Evolutionary conservation across 495 filamentous ascomycete genomes (phyloP).

Genomic region (Haplographium delicatum): DNA sequence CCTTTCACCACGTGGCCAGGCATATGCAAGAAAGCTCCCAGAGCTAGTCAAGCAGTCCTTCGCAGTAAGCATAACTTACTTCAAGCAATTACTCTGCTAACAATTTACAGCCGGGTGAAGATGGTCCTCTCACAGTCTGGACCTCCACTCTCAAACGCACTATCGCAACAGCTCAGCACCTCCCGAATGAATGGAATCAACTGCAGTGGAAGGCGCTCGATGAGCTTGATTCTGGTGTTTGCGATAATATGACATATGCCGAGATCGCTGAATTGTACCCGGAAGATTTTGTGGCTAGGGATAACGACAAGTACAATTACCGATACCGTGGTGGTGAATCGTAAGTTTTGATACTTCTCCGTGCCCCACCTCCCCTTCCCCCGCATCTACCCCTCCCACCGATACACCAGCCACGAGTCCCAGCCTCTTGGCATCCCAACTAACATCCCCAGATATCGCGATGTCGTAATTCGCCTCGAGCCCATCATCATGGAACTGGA

Average conservation of each 20-base stretch:
- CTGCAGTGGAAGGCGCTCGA: slow-evolving; percentile 98
- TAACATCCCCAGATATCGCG: slow-evolving; percentile 56
- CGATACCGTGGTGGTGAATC: slow-evolving; percentile 95
- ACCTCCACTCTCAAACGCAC: slow-evolving; percentile 92
- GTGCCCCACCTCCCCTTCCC: neutral
- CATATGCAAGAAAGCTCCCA: slow-evolving; percentile 78
- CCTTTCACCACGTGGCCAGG: slow-evolving; percentile 79
- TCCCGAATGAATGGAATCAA: slow-evolving; percentile 74
- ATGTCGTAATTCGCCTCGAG: slow-evolving; percentile 94
- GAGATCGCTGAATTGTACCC: slow-evolving; percentile 88
- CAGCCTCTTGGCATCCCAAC: too few relatives aligned
- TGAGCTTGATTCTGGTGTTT: slow-evolving; percentile 93
- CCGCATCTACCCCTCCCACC: too few relatives aligned
- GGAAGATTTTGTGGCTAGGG: slow-evolving; percentile 88
- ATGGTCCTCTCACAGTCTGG: slow-evolving; percentile 88
- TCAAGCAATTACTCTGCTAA: slow-evolving; percentile 2
- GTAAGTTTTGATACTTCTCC: slow-evolving; percentile 11
- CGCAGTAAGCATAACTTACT: slow-evolving; percentile 41
- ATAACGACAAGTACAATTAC: slow-evolving; percentile 99
- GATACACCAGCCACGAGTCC: too few relatives aligned
- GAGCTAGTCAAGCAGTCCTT: slow-evolving; percentile 75
- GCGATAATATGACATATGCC: slow-evolving; percentile 89
- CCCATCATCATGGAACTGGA: slow-evolving; percentile 99
- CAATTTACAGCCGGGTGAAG: slow-evolving; percentile 29
- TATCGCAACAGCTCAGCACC: slow-evolving; percentile 80